Evolutionary conservation across 1,284 basidiomycete genomes (phyloP).

Genomic region (Tilletia setariae): DNA sequence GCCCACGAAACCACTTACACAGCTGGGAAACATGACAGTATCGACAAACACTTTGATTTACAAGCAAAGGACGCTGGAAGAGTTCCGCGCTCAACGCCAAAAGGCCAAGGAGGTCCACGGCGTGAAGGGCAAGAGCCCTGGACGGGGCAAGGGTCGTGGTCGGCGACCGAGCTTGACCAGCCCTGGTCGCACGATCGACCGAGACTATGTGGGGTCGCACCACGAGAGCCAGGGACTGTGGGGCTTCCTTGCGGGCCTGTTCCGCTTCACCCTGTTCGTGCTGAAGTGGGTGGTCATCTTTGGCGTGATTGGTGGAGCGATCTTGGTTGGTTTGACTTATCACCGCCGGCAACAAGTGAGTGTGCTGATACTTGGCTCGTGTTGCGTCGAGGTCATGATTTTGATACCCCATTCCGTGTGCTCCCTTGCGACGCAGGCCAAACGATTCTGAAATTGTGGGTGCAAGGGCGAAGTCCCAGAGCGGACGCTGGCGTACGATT

Average conservation of each 20-base stretch:
- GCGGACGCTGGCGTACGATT: no score
- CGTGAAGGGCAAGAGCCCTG: not conserved
- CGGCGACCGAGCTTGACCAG: constrained; percentile 4
- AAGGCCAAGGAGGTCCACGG: constrained; percentile 14
- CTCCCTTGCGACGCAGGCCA: not conserved
- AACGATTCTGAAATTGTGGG: constrained; percentile 11
- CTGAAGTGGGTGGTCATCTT: constrained; percentile 21
- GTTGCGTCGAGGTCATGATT: not conserved
- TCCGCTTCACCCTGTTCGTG: constrained; percentile 15
- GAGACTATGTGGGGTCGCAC: not conserved
- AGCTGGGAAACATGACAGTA: not conserved
- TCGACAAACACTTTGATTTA: constrained; percentile 8
- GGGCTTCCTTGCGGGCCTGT: constrained; percentile 18
- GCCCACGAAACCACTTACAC: not conserved
- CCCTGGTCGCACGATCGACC: constrained; percentile 9
- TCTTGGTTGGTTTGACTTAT: constrained; percentile 10
- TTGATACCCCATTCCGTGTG: not conserved
- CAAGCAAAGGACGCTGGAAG: constrained; percentile 13
- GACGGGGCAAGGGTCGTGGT: not conserved
- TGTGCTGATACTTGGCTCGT: not conserved
- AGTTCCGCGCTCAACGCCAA: constrained; percentile 15
- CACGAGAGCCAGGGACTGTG: constrained; percentile 9
- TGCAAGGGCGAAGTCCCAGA: no score
- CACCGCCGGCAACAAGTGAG: constrained; percentile 8
- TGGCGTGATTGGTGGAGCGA: constrained; percentile 19